A percentile compares a stretch with the other conserved stretches of the same genome.
phyloP scores from a whole-genome alignment of 495 filamentous ascomycete species.

The Penicillium roqueforti region DNA sequence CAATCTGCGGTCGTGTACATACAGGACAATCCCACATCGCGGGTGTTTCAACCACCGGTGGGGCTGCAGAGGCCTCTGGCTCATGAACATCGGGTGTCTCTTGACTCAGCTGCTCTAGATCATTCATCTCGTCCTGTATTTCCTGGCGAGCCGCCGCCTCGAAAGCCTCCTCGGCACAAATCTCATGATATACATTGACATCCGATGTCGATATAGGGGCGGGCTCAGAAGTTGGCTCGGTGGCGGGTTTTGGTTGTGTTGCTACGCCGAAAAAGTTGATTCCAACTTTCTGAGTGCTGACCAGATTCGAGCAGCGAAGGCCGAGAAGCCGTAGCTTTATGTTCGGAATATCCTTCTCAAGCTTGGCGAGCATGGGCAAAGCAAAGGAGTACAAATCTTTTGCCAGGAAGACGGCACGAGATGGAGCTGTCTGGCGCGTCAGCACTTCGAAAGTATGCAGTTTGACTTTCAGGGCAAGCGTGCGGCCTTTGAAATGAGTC shows the following conservation, averaged over 20 bases:
- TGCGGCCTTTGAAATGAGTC: slow-evolving; percentile 82
- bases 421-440: slow-evolving; percentile 71
- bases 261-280: slow-evolving; percentile 74
- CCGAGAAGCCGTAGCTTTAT: slow-evolving; percentile 87
- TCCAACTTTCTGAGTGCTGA: slow-evolving; percentile 74
- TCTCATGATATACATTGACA: slow-evolving; percentile 53
- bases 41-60: slow-evolving; percentile 17
- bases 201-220: background rate
- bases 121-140: slow-evolving; percentile 59
- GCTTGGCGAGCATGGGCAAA: slow-evolving; percentile 76
- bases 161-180: slow-evolving; percentile 66
- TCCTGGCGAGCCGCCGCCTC: slow-evolving; percentile 62
- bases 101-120: slow-evolving; percentile 60
- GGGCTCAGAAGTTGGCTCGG: slow-evolving; percentile 4
- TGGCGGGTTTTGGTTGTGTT: slow-evolving; percentile 16
- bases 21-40: slow-evolving; percentile 84
- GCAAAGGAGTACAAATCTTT: slow-evolving; percentile 81
- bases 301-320: slow-evolving; percentile 77
- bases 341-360: slow-evolving; percentile 79
- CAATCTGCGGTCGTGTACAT: slow-evolving; percentile 65
- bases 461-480: slow-evolving; percentile 88
- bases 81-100: slow-evolving; percentile 33
- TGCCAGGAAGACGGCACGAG: slow-evolving; percentile 63
- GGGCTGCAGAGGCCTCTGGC: background rate
- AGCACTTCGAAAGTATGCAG: slow-evolving; percentile 90